These are phyloP conservation scores for Starmerella asiatica DNA, from an alignment of 805 yeast genomes.

Conservation along the genomic window DNA sequence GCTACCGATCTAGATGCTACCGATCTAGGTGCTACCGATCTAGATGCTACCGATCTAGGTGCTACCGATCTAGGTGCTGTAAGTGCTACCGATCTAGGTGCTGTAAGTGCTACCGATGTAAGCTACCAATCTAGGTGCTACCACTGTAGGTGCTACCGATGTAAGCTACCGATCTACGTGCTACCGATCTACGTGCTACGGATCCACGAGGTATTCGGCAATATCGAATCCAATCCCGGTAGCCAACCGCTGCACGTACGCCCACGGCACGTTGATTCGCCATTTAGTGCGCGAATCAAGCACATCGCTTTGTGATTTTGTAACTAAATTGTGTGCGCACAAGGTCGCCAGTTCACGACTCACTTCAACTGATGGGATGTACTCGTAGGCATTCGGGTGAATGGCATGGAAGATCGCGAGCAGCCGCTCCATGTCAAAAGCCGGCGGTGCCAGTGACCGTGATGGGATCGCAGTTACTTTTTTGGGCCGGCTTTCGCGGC, in stretches of 20 bases:
- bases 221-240: conserved; percentile 53
- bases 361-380: conserved; percentile 27
- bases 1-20: too few species aligned
- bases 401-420: conserved; percentile 69
- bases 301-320: conserved; percentile 36
- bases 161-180: too few species aligned
- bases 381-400: conserved; percentile 33
- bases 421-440: conserved; percentile 65
- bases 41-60: too few species aligned
- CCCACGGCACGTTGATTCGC: conserved; percentile 67
- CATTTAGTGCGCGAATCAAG: conserved; percentile 59
- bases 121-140: too few species aligned
- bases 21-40: too few species aligned
- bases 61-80: too few species aligned
- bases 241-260: conserved; percentile 45
- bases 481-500: conserved; percentile 31
- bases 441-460: conserved; percentile 53
- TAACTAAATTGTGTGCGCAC: conserved; percentile 38
- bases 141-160: too few species aligned
- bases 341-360: conserved; percentile 46
- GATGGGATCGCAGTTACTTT: conserved; percentile 41
- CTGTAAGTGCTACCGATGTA: too few species aligned
- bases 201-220: conserved; percentile 44
- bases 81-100: too few species aligned
- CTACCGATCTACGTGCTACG: too few species aligned